phyloP scores from a whole-genome alignment of 768 basidiomycete genomes.

The Collybiopsis confluens region DNA sequence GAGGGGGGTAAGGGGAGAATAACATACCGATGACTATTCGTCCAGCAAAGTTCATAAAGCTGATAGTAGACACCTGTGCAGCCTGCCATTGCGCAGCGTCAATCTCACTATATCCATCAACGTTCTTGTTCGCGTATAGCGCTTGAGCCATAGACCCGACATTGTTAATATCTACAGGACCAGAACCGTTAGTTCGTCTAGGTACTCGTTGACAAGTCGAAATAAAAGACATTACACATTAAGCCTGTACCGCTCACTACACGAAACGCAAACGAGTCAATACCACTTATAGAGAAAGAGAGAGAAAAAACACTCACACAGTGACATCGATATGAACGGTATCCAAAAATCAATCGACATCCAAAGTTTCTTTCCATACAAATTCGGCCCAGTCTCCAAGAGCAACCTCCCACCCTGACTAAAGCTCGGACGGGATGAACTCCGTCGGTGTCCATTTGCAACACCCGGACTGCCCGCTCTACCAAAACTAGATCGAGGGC shows the following conservation, averaged over 20 bases:
- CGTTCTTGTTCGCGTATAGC: slow-evolving; percentile 56
- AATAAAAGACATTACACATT: slow-evolving; percentile 53
- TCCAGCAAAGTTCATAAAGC: slow-evolving; percentile 76
- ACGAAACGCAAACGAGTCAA: slow-evolving; percentile 3
- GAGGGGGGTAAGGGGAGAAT: neutral
- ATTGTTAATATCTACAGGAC: slow-evolving; percentile 80
- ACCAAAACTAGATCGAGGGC: too few relatives aligned
- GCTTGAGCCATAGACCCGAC: slow-evolving; percentile 77
- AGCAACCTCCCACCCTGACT: slow-evolving; percentile 15
- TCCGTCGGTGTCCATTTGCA: neutral
- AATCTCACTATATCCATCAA: slow-evolving; percentile 54
- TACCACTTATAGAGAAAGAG: slow-evolving; percentile 1
- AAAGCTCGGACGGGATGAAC: slow-evolving; percentile 17
- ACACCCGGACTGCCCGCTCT: neutral
- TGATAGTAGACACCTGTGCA: slow-evolving; percentile 78
- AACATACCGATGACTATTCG: slow-evolving; percentile 68
- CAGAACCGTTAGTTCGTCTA: neutral
- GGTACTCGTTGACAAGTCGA: neutral
- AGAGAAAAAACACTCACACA: slow-evolving; percentile 39
- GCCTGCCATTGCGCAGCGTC: slow-evolving; percentile 76
- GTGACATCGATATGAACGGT: slow-evolving; percentile 49
- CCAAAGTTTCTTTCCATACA: slow-evolving; percentile 51
- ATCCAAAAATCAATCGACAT: slow-evolving; percentile 59
- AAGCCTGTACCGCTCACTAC: slow-evolving; percentile 72
- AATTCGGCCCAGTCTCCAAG: slow-evolving; percentile 38